Evolutionary conservation across 2,329 filamentous ascomycete genomes (phyloP), one percentile per base, ranked within the genome.

Genomic region (Sphaerulina populicola): DNA sequence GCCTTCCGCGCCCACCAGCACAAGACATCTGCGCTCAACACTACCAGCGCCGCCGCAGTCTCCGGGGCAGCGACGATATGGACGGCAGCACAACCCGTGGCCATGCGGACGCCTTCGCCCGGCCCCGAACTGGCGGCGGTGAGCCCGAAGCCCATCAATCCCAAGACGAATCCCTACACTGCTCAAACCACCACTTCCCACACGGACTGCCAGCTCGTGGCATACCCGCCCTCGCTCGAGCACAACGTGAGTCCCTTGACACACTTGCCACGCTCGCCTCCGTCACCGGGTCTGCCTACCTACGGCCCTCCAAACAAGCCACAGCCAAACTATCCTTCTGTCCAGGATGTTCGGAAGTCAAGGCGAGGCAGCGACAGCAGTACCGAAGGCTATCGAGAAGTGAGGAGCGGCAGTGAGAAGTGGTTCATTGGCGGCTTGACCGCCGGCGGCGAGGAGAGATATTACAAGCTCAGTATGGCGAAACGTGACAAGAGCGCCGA

Each of bases 361-460:
- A 62, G 84, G 50, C 75, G 86, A 50, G 86, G 85, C 23, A 88
- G 83, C 59, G 85, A 89, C 60, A 87, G 82, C 68, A 85, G 80
- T 56, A 82, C 77, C 47, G 86, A 89, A 61, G 86, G 85, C 1
- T 89, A 89, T 66, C 74, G 84, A 47, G 85, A 89, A 55, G 82
- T 82, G 33, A 82, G 83, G 3, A 77, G 78, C 1, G 84, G 88
- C 53, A 78, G 79, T 1, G 86, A 90, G 58, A 88, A 86, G 70
- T 88, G 85, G 83, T 90, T 89, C 63, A 86, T 90, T 49, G 86
- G 86, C 18, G 86, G 86, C 6, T 73, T 84, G 63, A 89, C 85
- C 27, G 84, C 85, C 1, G 77, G 72, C 1, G 86, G 86, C n/a
- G 86, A 90, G 63, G 86, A 90, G 66, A 79, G 80, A 62, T 89